Base-by-base conservation (phyloP, 2,329 filamentous ascomycete genomes). In the Cladophialophora exuberans region DNA sequence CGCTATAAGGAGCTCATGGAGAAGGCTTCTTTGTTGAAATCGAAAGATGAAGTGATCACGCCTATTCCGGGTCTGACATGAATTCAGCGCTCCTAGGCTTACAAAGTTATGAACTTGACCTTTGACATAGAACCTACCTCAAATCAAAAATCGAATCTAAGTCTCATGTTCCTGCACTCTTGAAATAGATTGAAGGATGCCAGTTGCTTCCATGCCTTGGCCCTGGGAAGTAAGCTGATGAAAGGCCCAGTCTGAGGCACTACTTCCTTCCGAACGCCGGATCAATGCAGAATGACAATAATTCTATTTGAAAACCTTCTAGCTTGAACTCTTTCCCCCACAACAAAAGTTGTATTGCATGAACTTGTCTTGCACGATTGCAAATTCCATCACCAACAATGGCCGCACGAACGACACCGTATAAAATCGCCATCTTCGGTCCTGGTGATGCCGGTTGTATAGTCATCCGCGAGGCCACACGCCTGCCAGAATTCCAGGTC, bases 351-450 rank as follows among this genome's bases (percentile, higher is more conserved):
- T 20, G 5, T 43, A 43, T n/a, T 43, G 39, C 39, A 1, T 43
- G n/a, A 43, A 43, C 15, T 43, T 43, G 18, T 25, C 39, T 43
- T 43, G 1, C 39, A 43, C 39, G 13, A 26, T 25, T 43, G 11
- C 1, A 18, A 25, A 43, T 43, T 43, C 36, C 39, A 43, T 20
- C 15, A 43, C 39, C 39, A 43, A 43, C 17, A 44, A 44, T 44
- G 41, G 18, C 41, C 18, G 20, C 17, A 25, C 41, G 41, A 17
- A 38, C 35, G 35, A 38, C 35, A 17, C 44, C 44, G 15, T 48
- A 48, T 36, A 48, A 48, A 18, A 48, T 48, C 18, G 44, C 44
- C 28, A 35, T 48, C 44, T 48, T 48, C 44, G 44, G 44, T 35
- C 25, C 44, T 35, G 44, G 44, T 18, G 44, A 48, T 23, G 44